Evolutionary conservation across 331 rosid species (phyloP), one percentile per base, ranked within the genome.

Genomic region (Quercus tomentella): DNA sequence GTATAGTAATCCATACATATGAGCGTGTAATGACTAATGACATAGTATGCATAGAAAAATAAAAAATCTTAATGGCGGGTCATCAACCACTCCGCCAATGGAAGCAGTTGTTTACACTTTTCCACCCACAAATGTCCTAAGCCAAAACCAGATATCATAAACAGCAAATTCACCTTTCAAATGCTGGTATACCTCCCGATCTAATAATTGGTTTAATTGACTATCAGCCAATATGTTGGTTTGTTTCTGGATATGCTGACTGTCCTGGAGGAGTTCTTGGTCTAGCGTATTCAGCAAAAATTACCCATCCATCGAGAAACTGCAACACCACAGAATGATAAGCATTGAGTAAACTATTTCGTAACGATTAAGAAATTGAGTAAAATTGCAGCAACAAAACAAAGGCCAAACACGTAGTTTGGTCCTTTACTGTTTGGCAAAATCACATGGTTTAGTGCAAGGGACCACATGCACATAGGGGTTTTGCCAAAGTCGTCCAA

Each of bases 241-340:
- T 65, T 16, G 70, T 65, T 65, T 65, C 15, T 65, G 70, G 43
- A 65, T n/a, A 7, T 65, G 70, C 43, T 3, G 70, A 65, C 45
- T 65, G 70, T 30, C 70, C 70, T 28, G 70, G 70, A 65, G 23
- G 70, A 65, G 43, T 28, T 65, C 43, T 65, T 11, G 70, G 70
- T 18, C 45, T 30, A 4, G 70, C 49, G 30, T 17, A 49, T 25
- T 51, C 76, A n/a, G 76, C 76, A 25, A 72, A 72, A 49, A 51
- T 72, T 52, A 49, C 76, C 76, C 76, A 72, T 16, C 76, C 76
- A 2, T 72, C 76, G 14, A 72, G 76, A 52, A 26, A 51, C 76
- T 72, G 76, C 23, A 72, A 23, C 21, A 23, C 62, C 61, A 17
- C 57, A 28, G 11, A 15, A 5, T 2, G 4, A 49, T 2, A 16